Evolutionary conservation across 225 moss, liverwort and hornwort species (phyloP).

Genomic region (Climacium dendroides): DNA sequence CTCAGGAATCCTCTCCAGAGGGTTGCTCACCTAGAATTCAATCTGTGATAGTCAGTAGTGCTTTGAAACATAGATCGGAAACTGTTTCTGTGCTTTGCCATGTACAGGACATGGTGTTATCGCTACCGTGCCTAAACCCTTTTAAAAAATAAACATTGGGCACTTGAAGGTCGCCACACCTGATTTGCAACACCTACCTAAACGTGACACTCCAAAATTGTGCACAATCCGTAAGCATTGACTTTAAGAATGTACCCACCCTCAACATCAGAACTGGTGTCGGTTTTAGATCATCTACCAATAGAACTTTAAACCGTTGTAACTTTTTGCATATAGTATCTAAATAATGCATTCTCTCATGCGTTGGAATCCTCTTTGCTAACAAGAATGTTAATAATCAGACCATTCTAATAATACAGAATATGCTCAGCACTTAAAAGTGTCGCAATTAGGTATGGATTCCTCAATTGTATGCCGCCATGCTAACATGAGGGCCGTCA

Average conservation of each 20-base stretch:
- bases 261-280: neutral
- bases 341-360: neutral
- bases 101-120: neutral
- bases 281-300: neutral
- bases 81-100: neutral
- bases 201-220: neutral
- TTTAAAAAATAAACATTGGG: neutral
- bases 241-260: neutral
- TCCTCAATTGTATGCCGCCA: slow-evolving; percentile 33
- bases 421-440: neutral
- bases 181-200: neutral
- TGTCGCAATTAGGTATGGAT: neutral
- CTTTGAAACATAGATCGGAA: neutral
- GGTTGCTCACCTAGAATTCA: neutral
- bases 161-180: neutral
- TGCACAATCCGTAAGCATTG: too few species aligned
- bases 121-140: neutral
- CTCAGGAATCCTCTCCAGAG: neutral
- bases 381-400: neutral
- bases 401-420: neutral
- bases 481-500: slow-evolving; percentile 49
- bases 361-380: neutral
- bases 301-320: neutral
- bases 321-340: neutral
- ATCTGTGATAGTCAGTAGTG: neutral